Evolutionary conservation across 768 basidiomycete genomes (phyloP).

Genomic region (Lentinula lateritia): DNA sequence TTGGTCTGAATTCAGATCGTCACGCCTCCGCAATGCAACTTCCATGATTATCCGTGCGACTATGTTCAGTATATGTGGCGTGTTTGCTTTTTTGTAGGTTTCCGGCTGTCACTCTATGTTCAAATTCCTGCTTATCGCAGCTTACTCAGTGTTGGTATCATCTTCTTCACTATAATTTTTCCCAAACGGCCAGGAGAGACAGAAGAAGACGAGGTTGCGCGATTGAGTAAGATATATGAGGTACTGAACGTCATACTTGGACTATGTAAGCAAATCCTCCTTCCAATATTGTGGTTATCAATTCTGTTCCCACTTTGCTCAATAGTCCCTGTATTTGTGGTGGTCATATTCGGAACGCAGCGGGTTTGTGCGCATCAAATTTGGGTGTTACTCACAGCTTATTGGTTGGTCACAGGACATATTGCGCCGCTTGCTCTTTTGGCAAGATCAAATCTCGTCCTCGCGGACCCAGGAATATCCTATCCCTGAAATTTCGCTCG

Average conservation of each 20-base stretch:
- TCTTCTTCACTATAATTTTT: background rate
- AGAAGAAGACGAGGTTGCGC: background rate
- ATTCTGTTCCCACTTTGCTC: background rate
- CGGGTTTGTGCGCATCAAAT: background rate
- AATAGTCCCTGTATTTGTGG: background rate
- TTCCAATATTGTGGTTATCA: background rate
- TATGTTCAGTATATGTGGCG: background rate
- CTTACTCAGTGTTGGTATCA: background rate
- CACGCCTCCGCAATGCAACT: background rate
- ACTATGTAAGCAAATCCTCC: background rate
- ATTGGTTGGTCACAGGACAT: background rate
- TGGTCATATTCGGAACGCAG: background rate
- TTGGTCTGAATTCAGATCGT: background rate
- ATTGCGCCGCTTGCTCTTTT: background rate
- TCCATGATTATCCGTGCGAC: background rate
- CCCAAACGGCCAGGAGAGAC: background rate
- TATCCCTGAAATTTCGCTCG: background rate
- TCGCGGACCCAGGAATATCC: background rate
- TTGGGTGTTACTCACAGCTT: background rate
- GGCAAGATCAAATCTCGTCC: background rate
- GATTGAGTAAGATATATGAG: background rate
- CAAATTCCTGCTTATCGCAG: background rate
- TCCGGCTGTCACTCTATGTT: no score
- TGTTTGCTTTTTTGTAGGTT: background rate
- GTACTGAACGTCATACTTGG: background rate